Evolutionary conservation across 192 early-diverging fungal species (phyloP).

Genomic region (Geranomyces variabilis): DNA sequence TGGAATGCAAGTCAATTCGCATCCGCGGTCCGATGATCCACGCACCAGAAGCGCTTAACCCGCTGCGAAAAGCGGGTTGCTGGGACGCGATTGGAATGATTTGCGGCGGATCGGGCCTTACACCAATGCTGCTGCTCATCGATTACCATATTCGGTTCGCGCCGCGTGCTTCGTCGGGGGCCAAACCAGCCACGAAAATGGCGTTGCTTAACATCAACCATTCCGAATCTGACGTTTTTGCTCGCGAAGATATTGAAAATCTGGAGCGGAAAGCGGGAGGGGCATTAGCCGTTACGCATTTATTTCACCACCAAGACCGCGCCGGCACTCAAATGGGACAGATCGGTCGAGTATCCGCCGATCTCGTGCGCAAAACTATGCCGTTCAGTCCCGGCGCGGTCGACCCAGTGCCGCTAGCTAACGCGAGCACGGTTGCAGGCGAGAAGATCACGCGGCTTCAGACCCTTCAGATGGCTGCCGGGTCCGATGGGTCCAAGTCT

Average conservation of each 20-base stretch:
- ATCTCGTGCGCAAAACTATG: background rate
- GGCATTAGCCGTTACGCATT: background rate
- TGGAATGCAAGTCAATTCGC: slow-evolving; percentile 23
- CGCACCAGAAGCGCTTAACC: slow-evolving; percentile 20
- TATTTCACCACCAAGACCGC: background rate
- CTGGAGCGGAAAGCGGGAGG: background rate
- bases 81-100: slow-evolving; percentile 43
- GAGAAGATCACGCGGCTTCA: background rate
- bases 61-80: slow-evolving; percentile 21
- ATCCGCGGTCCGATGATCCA: slow-evolving; percentile 36
- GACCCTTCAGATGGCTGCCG: slow-evolving; percentile 1
- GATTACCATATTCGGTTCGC: slow-evolving; percentile 40
- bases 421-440: background rate
- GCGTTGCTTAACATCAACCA: slow-evolving; percentile 27
- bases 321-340: background rate
- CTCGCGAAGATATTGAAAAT: background rate
- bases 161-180: slow-evolving; percentile 18
- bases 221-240: slow-evolving; percentile 38
- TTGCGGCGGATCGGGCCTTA: slow-evolving; percentile 42
- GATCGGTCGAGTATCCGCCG: background rate
- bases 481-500: background rate
- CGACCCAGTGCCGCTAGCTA: background rate
- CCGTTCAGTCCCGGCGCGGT: background rate
- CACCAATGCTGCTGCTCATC: slow-evolving; percentile 41
- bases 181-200: slow-evolving; percentile 15